Conservation (phyloP, 1,139 yeast species). For the Pneumocystis carinii region DNA sequence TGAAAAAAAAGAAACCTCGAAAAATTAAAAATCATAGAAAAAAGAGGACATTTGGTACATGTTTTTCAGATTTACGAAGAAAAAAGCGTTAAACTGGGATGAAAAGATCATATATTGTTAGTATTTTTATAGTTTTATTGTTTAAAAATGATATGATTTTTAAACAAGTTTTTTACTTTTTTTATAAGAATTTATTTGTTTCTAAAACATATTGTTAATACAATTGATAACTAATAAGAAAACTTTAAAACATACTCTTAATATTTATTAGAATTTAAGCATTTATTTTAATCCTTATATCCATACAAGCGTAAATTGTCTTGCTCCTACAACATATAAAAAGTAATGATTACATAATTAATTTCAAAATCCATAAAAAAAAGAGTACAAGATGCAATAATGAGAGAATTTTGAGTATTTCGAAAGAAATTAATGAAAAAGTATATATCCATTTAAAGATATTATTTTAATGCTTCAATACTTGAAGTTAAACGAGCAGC, state of each 20-base stretch:
- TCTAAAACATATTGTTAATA: not conserved
- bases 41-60: not conserved
- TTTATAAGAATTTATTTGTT: not conserved
- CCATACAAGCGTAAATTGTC: not conserved
- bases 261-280: not conserved
- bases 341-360: not conserved
- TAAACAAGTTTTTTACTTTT: not conserved
- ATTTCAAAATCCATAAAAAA: not conserved
- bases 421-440: not conserved
- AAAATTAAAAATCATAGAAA: not conserved
- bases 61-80: not conserved
- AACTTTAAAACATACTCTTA: not conserved
- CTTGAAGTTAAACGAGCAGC: not conserved
- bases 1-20: not conserved
- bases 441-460: not conserved
- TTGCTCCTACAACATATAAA: not conserved
- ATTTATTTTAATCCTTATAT: not conserved
- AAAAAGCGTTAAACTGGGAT: not conserved
- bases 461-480: not conserved
- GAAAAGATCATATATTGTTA: not conserved
- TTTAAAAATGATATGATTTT: not conserved
- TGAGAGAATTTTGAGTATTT: not conserved
- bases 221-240: not conserved
- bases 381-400: not conserved
- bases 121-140: not conserved